Conservation (phyloP, 2,329 filamentous ascomycete genomes). For the Cryphonectria parasitica region DNA sequence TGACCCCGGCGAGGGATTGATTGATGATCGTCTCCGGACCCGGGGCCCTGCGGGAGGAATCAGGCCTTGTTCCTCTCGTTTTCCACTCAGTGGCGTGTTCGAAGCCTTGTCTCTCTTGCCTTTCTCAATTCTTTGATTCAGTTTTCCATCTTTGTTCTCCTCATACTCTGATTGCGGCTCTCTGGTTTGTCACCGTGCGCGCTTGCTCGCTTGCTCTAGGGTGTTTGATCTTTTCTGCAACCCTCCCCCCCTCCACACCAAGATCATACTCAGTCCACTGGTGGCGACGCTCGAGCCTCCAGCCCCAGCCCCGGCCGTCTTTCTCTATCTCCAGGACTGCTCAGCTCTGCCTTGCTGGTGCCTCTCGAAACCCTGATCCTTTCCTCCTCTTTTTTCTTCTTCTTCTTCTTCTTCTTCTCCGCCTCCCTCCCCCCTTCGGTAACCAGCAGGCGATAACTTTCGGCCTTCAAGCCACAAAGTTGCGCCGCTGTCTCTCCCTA, state of each 20-base stretch:
- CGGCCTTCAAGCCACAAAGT: not conserved
- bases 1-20: not conserved
- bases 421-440: not conserved
- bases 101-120: not conserved
- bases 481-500: not conserved
- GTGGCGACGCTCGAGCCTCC: constrained; percentile 4
- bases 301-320: not conserved
- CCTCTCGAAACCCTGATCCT: not conserved
- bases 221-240: not conserved
- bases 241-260: not conserved
- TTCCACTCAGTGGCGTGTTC: not conserved
- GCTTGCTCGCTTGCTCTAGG: not conserved
- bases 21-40: not conserved
- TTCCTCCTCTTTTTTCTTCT: not conserved
- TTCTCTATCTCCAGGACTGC: not conserved
- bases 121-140: not conserved
- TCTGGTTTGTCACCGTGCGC: not conserved
- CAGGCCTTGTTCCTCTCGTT: not conserved
- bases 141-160: not conserved
- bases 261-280: not conserved
- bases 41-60: not conserved
- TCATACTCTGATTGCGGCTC: not conserved
- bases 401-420: not conserved
- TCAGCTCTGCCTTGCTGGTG: not conserved
- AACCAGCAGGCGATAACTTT: not conserved